Evolutionary conservation across 1,139 yeast species (phyloP).

Genomic region (Candida sp.): DNA sequence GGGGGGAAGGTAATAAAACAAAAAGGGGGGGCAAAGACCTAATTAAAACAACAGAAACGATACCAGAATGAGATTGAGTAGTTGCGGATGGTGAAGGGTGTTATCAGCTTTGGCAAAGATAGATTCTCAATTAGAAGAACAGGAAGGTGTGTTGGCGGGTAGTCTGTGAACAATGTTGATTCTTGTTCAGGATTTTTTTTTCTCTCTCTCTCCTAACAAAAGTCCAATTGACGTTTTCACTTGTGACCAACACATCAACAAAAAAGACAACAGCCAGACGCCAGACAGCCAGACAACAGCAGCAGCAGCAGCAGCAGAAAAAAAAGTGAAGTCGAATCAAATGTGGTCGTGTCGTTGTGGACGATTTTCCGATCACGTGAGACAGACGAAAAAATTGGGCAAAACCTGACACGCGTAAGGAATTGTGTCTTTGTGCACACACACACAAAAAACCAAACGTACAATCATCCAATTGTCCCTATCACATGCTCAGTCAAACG

Average conservation of each 20-base stretch:
- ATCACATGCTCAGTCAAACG: background rate
- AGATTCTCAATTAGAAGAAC: background rate
- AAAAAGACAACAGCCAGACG: background rate
- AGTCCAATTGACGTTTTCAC: background rate
- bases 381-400: background rate
- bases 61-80: background rate
- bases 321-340: background rate
- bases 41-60: conserved; percentile 3
- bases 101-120: background rate
- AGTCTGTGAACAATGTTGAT: background rate
- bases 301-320: background rate
- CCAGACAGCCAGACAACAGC: background rate
- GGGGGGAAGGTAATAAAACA: background rate
- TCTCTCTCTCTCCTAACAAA: background rate
- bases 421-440: background rate
- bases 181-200: background rate
- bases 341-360: background rate
- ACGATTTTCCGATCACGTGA: background rate
- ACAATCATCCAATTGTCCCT: background rate
- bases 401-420: background rate
- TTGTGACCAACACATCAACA: conserved; percentile 14
- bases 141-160: background rate
- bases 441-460: background rate
- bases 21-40: background rate
- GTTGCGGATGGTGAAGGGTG: background rate